Evolutionary conservation across 495 filamentous ascomycete species (phyloP), one percentile per base, ranked within the genome.

Genomic region (Xylaria cubensis): DNA sequence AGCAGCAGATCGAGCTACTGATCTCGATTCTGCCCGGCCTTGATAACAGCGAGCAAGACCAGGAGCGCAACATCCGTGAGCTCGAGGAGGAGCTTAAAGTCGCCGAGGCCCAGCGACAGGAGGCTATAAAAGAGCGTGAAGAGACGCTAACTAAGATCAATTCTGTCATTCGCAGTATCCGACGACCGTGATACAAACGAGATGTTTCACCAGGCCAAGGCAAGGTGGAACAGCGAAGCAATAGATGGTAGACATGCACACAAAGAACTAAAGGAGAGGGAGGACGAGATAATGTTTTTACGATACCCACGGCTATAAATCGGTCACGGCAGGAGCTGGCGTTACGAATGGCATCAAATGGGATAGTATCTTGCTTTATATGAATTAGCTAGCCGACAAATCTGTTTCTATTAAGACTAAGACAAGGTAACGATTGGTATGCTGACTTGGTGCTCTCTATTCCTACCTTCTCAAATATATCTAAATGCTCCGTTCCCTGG

Each of bases 1-100:
- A 95, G 74, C 94, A 97, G 84, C 94, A 97, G 87, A 96, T 98
- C 75, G 96, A 99, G 83, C 85, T 89, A 32, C 81, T 99, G 68
- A 94, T 98, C 72, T 90, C 88, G 3, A 86, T 87, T 19, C 82
- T 99, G n/a, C 96, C 96, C 0, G 96, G 96, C 0, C 88, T 97
- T 59, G 93, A 93, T 21, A 91, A 91, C 55, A 95, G 92, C 71
- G 92, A 97, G 84, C 87, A 88, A 71, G 92, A 94, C 79, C 96
- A 99, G 83, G 87, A 92, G 77, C 81, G 84, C 67, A 86, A 88
- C 74, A 93, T 99, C 71, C 84, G 84, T 73, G 91, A 90, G 74
- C 79, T 98, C 75, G 93, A 97, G 77, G 84, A 85, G 74, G 91
- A 95, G 76, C 84, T 97, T 74, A 88, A 88, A 73, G 88, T 83